Evolutionary conservation across 805 yeast species (phyloP).

Genomic region (Starmera amethionina): DNA sequence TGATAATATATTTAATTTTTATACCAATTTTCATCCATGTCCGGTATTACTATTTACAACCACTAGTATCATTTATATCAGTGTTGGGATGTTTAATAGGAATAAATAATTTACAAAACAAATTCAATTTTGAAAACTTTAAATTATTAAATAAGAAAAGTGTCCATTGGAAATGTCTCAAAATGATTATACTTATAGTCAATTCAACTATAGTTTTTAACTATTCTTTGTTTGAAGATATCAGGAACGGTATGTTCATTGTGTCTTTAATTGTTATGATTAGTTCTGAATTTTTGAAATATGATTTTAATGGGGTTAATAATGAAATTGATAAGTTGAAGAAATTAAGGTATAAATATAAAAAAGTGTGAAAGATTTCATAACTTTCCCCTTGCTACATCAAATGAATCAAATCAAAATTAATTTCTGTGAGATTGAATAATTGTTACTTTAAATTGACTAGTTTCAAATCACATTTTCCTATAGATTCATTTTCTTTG

Average conservation of each 20-base stretch:
- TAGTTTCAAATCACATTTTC: no score
- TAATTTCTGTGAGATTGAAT: no score
- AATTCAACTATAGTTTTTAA: background rate
- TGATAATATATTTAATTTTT: slow-evolving; percentile 13
- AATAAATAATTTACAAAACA: background rate
- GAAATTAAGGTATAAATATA: slow-evolving; percentile 20
- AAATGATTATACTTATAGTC: background rate
- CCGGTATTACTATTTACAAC: slow-evolving; percentile 8
- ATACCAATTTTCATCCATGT: slow-evolving; percentile 14
- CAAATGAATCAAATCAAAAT: no score
- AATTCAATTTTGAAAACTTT: background rate
- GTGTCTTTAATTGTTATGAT: slow-evolving; percentile 10
- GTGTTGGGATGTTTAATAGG: background rate
- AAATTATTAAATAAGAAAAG: background rate
- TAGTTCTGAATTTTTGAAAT: background rate
- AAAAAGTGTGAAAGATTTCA: slow-evolving; percentile 13
- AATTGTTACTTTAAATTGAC: background rate
- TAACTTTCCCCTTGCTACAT: no score
- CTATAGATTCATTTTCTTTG: no score
- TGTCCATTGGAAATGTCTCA: background rate
- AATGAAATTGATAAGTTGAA: slow-evolving; percentile 8
- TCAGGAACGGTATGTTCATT: slow-evolving; percentile 6
- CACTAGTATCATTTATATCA: background rate
- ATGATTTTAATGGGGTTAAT: background rate
- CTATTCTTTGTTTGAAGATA: background rate